phyloP scores from a whole-genome alignment of 2,329 filamentous ascomycete species.

The Aspergillus ochraceus region DNA sequence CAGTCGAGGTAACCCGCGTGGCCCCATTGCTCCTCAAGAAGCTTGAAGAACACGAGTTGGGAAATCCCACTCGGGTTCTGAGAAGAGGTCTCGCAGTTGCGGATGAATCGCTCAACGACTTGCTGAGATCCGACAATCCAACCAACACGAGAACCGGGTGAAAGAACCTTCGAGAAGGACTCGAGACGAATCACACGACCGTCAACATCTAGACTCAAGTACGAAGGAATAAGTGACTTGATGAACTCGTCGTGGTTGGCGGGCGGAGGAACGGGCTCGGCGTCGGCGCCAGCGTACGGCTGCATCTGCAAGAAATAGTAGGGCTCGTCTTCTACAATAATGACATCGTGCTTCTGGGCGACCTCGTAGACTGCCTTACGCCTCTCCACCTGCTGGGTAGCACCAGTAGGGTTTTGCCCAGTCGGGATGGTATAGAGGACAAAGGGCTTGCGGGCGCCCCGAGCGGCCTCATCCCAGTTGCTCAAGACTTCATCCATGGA shows the following conservation, averaged over 20 bases:
- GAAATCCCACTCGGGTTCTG: conserved; percentile 85
- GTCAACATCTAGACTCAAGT: conserved; percentile 78
- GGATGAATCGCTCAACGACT: conserved; percentile 77
- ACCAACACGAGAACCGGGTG: conserved; percentile 77
- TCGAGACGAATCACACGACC: conserved; percentile 88
- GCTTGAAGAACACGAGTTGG: conserved; percentile 80
- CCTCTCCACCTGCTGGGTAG: conserved; percentile 70
- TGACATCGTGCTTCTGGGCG: conserved; percentile 79
- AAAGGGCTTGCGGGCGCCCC: conserved; percentile 63
- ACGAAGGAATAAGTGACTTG: conserved; percentile 68
- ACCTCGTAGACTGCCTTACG: conserved; percentile 73
- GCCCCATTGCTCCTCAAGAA: conserved; percentile 92
- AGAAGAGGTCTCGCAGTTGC: conserved; percentile 78
- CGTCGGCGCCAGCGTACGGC: conserved; percentile 62
- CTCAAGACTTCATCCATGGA: conserved; percentile 63
- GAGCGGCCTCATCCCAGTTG: conserved; percentile 62
- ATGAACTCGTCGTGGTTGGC: conserved; percentile 71
- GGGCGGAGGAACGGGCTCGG: conserved; percentile 56
- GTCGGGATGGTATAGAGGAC: conserved; percentile 73
- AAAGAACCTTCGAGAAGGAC: conserved; percentile 88
- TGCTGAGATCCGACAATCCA: conserved; percentile 90
- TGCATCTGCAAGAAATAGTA: conserved; percentile 92
- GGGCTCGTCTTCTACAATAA: conserved; percentile 88
- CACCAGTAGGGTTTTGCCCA: conserved; percentile 88
- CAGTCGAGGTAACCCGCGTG: conserved; percentile 86